Percentiles rank a stretch among this genome's conserved stretches.
These are phyloP conservation scores for Elsinoe perseae DNA, from an alignment of 2,329 filamentous ascomycete species.

Conservation along the genomic window DNA sequence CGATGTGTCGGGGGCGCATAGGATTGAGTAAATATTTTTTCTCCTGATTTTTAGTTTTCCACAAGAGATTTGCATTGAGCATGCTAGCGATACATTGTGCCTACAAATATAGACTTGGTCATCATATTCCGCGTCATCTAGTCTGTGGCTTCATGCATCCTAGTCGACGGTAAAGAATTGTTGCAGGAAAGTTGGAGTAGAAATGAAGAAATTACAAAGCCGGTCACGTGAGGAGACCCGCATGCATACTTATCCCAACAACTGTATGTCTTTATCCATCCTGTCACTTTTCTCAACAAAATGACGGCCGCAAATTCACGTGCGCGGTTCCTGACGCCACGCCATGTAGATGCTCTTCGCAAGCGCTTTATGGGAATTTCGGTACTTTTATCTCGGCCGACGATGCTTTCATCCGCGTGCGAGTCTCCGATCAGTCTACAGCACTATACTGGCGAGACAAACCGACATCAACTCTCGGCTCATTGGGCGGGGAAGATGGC, in stretches of 20 bases:
- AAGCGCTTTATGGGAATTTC: not conserved
- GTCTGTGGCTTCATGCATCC: too few species aligned
- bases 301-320: not conserved
- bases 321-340: not conserved
- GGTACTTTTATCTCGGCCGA: not conserved
- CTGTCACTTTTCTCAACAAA: not conserved
- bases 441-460: not conserved
- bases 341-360: not conserved
- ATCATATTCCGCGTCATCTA: too few species aligned
- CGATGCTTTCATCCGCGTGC: not conserved
- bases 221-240: too few species aligned
- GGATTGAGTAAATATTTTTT: constrained; percentile 21
- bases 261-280: not conserved
- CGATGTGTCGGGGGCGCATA: constrained; percentile 35
- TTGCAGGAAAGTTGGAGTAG: too few species aligned
- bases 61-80: not conserved
- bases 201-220: too few species aligned
- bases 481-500: not conserved
- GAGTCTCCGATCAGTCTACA: not conserved
- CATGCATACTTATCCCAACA: too few species aligned
- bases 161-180: too few species aligned
- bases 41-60: not conserved
- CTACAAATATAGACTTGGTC: too few species aligned
- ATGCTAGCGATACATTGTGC: too few species aligned
- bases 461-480: not conserved